Percentiles rank a stretch among this genome's conserved stretches.
These are phyloP conservation scores for Martensiomyces pterosporus DNA, from an alignment of 192 early-diverging fungal genomes.

Conservation along the genomic window DNA sequence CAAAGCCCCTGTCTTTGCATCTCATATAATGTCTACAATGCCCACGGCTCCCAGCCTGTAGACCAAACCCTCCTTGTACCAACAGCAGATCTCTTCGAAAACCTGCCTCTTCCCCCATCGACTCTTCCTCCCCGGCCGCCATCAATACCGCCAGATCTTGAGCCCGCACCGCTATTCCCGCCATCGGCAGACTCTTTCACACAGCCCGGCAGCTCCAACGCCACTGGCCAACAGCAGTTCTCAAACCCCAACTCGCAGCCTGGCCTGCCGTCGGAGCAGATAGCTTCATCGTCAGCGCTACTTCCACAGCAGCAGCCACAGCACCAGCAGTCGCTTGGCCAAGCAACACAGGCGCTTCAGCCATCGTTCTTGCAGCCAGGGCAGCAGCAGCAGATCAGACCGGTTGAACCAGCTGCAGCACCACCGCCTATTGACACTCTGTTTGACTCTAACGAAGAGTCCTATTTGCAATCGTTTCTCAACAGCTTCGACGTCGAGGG, in stretches of 20 bases:
- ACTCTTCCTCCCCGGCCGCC: conserved; percentile 34
- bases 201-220: conserved; percentile 6
- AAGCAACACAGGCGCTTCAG: neutral
- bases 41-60: conserved; percentile 10
- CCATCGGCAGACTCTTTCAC: conserved; percentile 3
- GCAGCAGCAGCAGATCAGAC: conserved; percentile 1
- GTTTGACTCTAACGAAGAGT: conserved; percentile 45
- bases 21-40: no score
- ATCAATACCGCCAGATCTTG: conserved; percentile 43
- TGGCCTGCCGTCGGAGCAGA: neutral
- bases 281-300: neutral
- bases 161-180: conserved; percentile 36
- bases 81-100: conserved; percentile 41
- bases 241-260: neutral
- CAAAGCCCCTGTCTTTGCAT: conserved; percentile 1
- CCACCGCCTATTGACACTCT: conserved; percentile 16
- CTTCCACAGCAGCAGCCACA: conserved; percentile 16
- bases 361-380: neutral
- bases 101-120: conserved; percentile 10
- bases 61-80: conserved; percentile 34
- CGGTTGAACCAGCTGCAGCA: neutral
- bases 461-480: conserved; percentile 46
- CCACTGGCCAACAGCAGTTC: conserved; percentile 6
- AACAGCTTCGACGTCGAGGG: conserved; percentile 47
- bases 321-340: conserved; percentile 1